These are phyloP conservation scores for Euphorbia tirucalli DNA, from an alignment of 345 rosid species.

Conservation along the genomic window DNA sequence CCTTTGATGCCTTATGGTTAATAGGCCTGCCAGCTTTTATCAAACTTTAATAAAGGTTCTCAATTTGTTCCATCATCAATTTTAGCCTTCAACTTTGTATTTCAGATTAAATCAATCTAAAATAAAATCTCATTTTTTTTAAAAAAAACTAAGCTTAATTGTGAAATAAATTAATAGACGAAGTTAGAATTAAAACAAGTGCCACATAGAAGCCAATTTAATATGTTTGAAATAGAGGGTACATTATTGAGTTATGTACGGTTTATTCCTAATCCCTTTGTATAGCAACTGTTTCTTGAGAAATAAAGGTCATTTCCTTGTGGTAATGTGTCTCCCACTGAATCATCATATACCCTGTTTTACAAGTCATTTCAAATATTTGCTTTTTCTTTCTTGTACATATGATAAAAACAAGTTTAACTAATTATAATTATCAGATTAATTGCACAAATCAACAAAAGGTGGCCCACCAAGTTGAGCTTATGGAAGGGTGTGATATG, in stretches of 20 bases:
- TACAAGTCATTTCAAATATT: background rate
- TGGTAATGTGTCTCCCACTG: slow-evolving; percentile 8
- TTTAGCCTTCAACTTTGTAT: too few relatives aligned
- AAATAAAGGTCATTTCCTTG: background rate
- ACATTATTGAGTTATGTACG: background rate
- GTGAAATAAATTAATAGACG: too few relatives aligned
- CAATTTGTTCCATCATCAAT: too few relatives aligned
- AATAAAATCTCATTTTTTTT: too few relatives aligned
- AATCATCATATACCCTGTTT: background rate
- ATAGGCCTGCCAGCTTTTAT: too few relatives aligned
- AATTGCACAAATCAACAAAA: slow-evolving; percentile 8
- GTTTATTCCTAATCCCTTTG: background rate
- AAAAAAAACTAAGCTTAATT: too few relatives aligned
- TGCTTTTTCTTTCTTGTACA: slow-evolving; percentile 8
- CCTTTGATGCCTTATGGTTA: too few relatives aligned
- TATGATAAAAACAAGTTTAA: background rate
- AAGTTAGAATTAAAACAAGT: too few relatives aligned
- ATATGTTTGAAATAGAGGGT: background rate
- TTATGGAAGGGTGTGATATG: background rate
- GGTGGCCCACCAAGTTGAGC: background rate
- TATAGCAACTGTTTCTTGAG: background rate
- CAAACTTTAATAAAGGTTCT: too few relatives aligned
- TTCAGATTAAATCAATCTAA: too few relatives aligned
- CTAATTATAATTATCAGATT: background rate
- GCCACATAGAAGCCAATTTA: too few relatives aligned